Evolutionary conservation across 2,329 filamentous ascomycete species (phyloP).

Genomic region (Talaromyces islandicus): DNA sequence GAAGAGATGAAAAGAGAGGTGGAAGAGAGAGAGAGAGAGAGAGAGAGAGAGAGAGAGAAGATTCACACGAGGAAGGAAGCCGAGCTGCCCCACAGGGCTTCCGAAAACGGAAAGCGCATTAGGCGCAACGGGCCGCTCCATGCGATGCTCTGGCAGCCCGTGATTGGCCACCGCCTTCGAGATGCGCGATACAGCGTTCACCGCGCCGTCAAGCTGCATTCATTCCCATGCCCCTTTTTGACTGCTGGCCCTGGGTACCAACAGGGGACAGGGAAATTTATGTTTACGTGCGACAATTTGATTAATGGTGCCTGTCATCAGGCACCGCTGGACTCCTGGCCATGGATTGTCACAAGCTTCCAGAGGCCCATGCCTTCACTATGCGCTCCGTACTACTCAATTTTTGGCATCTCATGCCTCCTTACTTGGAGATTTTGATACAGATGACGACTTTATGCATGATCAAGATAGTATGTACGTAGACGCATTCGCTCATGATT

Average conservation of each 20-base stretch:
- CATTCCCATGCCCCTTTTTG: neutral
- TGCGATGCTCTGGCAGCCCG: conserved; percentile 11
- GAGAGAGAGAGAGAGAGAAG: neutral
- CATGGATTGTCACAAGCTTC: neutral
- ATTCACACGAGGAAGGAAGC: neutral
- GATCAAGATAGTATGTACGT: neutral
- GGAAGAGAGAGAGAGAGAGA: neutral
- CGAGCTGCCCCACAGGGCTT: neutral
- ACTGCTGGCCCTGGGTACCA: neutral
- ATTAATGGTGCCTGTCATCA: neutral
- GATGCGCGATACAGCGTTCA: neutral
- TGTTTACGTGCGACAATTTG: neutral
- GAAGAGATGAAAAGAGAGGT: neutral
- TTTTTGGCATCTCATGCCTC: neutral
- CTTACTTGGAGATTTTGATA: neutral
- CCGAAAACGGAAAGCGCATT: conserved; percentile 6
- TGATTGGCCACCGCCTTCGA: conserved; percentile 6
- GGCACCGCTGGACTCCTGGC: neutral
- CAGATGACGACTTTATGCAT: neutral
- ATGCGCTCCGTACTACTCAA: neutral
- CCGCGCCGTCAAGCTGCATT: neutral
- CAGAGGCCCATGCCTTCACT: neutral
- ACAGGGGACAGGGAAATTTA: neutral
- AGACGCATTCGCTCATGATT: neutral
- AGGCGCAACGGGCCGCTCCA: conserved; percentile 10